phyloP scores from a whole-genome alignment of 345 rosid species.

The Leavenworthia alabamica region DNA sequence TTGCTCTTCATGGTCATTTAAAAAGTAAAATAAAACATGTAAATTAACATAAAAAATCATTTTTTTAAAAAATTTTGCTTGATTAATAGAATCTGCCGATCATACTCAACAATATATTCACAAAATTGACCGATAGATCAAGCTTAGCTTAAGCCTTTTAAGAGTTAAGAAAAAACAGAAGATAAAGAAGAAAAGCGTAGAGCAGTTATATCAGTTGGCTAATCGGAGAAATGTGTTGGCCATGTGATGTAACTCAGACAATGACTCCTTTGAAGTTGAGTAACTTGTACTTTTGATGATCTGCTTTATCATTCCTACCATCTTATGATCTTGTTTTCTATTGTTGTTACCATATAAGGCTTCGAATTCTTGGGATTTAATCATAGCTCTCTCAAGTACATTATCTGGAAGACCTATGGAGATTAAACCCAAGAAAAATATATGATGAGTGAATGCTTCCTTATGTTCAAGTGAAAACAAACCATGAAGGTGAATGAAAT shows the following conservation, averaged over 20 bases:
- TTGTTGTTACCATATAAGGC: conserved; percentile 41
- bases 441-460: conserved; percentile 1
- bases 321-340: conserved; percentile 17
- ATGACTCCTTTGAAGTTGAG: conserved; percentile 17
- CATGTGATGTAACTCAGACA: conserved; percentile 42
- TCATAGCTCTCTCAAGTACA: conserved; percentile 59
- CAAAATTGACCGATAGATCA: not conserved
- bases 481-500: not conserved
- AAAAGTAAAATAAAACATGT: not conserved
- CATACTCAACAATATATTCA: not conserved
- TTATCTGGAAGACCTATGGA: conserved; percentile 65
- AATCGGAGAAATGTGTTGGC: conserved; percentile 38
- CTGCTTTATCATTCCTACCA: conserved; percentile 35
- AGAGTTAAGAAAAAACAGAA: not conserved
- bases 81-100: not conserved
- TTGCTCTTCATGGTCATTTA: conserved; percentile 14
- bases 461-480: not conserved
- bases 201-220: conserved; percentile 24
- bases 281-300: conserved; percentile 25
- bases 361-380: conserved; percentile 69
- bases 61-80: not conserved
- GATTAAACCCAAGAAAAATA: conserved; percentile 1
- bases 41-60: not conserved
- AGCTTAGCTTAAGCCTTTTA: not conserved
- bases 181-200: not conserved